Conservation (phyloP, 768 basidiomycete species). For the Hirschioporus abietinus region DNA sequence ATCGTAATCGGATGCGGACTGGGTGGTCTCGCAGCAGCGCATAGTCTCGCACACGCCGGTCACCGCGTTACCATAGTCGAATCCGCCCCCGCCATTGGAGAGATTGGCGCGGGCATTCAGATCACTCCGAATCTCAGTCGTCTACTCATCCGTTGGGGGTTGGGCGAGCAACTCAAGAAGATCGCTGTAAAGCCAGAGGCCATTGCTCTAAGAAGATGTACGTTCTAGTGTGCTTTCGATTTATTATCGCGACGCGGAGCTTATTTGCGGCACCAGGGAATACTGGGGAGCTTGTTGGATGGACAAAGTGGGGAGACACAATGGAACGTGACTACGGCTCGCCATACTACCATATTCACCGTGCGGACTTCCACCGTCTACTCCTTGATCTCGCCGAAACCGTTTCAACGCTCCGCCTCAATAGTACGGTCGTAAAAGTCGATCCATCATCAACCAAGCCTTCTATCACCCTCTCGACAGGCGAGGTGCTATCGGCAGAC, state of each 20-base stretch:
- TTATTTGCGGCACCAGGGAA: constrained; percentile 17
- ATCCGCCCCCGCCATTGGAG: constrained; percentile 17
- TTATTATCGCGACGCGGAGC: background rate
- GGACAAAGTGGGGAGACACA: constrained; percentile 29
- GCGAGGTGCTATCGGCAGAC: constrained; percentile 37
- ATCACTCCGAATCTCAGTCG: constrained; percentile 21
- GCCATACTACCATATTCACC: constrained; percentile 32
- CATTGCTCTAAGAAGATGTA: constrained; percentile 18
- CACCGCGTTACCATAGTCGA: constrained; percentile 21
- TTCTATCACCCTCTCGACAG: constrained; percentile 34
- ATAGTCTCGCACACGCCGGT: constrained; percentile 17
- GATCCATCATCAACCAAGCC: constrained; percentile 26
- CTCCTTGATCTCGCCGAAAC: constrained; percentile 31
- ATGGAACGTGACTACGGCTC: constrained; percentile 29
- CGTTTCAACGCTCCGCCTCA: constrained; percentile 31
- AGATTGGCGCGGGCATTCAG: constrained; percentile 19
- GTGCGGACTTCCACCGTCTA: constrained; percentile 44
- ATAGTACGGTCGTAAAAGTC: constrained; percentile 29
- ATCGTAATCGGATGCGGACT: constrained; percentile 21
- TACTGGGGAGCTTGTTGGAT: constrained; percentile 30
- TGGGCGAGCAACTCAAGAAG: constrained; percentile 15
- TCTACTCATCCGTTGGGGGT: constrained; percentile 19
- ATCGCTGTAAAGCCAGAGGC: constrained; percentile 18
- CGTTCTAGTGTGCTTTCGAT: background rate
- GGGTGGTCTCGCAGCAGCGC: constrained; percentile 21